These are phyloP conservation scores for Trametes cubensis DNA, from an alignment of 768 basidiomycete species.

Conservation along the genomic window DNA sequence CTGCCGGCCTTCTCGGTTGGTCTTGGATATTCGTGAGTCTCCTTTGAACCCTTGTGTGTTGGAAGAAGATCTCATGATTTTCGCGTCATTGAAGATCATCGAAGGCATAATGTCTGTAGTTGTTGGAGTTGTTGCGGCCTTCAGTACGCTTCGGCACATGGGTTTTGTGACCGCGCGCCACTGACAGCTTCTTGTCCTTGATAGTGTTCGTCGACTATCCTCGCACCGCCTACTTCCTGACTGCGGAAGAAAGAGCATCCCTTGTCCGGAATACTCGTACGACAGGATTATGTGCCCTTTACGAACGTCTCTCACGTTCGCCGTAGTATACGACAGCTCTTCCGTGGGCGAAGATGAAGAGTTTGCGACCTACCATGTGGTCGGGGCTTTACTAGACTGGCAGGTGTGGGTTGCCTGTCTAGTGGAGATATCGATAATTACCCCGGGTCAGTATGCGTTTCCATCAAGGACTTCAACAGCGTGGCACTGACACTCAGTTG, in stretches of 20 bases:
- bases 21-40: slow-evolving; percentile 35
- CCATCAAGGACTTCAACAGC: too few relatives aligned
- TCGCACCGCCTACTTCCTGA: slow-evolving; percentile 58
- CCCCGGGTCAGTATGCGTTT: slow-evolving; percentile 54
- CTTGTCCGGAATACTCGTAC: slow-evolving; percentile 30
- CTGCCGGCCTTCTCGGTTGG: slow-evolving; percentile 30
- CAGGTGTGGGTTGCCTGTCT: slow-evolving; percentile 48
- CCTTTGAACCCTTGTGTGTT: neutral
- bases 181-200: neutral
- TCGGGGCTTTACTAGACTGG: slow-evolving; percentile 62
- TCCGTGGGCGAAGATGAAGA: slow-evolving; percentile 63
- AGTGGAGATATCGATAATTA: slow-evolving; percentile 59
- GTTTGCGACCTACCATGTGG: slow-evolving; percentile 55
- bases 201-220: slow-evolving; percentile 67
- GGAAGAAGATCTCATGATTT: neutral
- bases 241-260: slow-evolving; percentile 58
- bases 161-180: too few relatives aligned
- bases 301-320: neutral
- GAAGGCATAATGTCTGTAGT: slow-evolving; percentile 64
- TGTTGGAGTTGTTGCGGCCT: slow-evolving; percentile 47
- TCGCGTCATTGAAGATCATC: slow-evolving; percentile 45
- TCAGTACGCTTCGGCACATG: neutral
- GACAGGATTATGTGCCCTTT: neutral
- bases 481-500: neutral
- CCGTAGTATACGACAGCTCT: slow-evolving; percentile 54